Evolutionary conservation across 495 filamentous ascomycete genomes (phyloP), one percentile per base, ranked within the genome.

Genomic region (Podospora conica): DNA sequence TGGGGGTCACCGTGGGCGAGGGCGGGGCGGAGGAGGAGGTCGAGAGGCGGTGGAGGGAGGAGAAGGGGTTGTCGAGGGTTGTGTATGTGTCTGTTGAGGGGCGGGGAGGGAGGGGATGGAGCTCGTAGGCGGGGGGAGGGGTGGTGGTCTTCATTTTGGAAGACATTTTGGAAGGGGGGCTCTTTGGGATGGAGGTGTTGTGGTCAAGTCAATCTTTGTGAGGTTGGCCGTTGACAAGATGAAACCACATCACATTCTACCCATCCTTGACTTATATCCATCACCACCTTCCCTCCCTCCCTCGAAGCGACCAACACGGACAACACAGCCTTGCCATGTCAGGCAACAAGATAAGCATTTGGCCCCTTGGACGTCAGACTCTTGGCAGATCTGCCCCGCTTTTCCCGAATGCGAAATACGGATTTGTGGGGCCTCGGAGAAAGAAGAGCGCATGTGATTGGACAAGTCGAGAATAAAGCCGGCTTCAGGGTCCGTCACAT

Each of bases 11-110:
- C 29, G 63, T 64, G 61, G 61, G n/a, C n/a, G n/a, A 58, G 3
- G 68, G 68, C 27, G 58, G 64, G 10, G 60, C 40, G 10, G 66
- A 55, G 21, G 66, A 57, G 57, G 62, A 23, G 31, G 64, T 58
- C 57, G 56, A 60, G 56, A 66, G 28, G 24, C 64, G 63, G 61
- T 65, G 58, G 64, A 70, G 18, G 27, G 59, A 40, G 53, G 23
- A 54, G 57, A 29, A 28, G 33, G 63, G 57, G 56, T 60, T 22
- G 59, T 72, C 61, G 18, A 66, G 60, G 53, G 60, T 55, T 20
- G 48, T 58, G 65, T 66, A 66, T n/a, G n/a, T n/a, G 40, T 20
- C n/a, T 6, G 69, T 58, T 9, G 53, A 58, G 54, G 55, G 40
- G 9, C 15, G 33, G 60, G 12, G 9, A 56, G 27, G 24, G 56